Base-by-base conservation (phyloP, 1,139 yeast species). In the Diutina neorugosa region DNA sequence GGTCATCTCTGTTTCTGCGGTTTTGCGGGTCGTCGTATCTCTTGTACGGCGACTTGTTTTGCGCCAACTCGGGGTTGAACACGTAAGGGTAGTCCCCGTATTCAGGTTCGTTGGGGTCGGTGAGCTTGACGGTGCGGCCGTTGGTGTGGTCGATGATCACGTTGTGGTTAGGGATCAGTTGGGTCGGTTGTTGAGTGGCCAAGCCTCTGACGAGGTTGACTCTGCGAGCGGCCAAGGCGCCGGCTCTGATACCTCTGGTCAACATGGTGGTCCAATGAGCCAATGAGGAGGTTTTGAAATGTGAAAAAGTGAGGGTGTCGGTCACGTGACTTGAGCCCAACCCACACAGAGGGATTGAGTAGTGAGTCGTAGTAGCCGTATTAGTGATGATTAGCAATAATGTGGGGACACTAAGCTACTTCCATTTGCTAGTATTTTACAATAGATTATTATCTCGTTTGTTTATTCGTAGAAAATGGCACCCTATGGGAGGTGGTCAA, bases 21-120 rank as follows among this genome's bases (percentile, higher is more conserved):
- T 82, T 80, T 69, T 87, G 96, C 62, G 74, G 88, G 66, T 86
- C 94, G 65, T 87, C 95, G 68, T 84, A 88, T 64, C 80, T 82
- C 57, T 69, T 74, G 64, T 84, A 81, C 52, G 94, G 95, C 65
- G 80, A 84, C 67, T 84, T 82, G 61, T 72, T 67, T 65, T 77
- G 84, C 57, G 86, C 84, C 63, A 80, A 46, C 40, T 6, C 21
- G 9, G 40, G 40, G 40, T 46, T 18, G 40, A 27, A 25, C 37
- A 46, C 50, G 27, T 46, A 46, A 16, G 72, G 74, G 62, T 73
- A 74, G 61, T 74, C 78, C 14, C 74, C 79, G 55, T 68, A 61
- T 62, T 74, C 77, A 49, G 79, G 78, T 56, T 65, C 70, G 55
- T 60, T 62, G 51, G 78, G 77, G 62, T 74, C 78, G 31, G 76